Evolutionary conservation across 2,329 filamentous ascomycete species (phyloP), one percentile per base, ranked within the genome.

Genomic region (Botryotinia narcissicola): DNA sequence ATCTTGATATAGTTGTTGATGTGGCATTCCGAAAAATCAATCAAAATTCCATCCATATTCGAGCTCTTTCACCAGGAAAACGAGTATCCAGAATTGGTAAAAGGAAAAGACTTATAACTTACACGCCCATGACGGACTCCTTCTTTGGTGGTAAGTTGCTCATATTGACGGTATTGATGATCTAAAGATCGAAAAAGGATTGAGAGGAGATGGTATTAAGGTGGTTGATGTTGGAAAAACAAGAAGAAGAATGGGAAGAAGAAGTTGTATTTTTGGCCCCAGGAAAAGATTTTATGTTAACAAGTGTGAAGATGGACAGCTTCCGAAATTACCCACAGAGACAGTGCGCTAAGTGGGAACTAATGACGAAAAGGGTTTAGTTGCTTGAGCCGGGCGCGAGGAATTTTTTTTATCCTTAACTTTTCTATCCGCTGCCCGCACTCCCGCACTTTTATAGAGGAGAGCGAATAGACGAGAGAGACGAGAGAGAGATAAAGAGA

Each of bases 41-140:
- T 29, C 48, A 60, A 37, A 61, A 10, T 18, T 14, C 61, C 78
- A 80, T 79, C 51, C n/a, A 29, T 9, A 3, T 77, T 70, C 59
- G 75, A 78, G 75, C 76, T 3, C n/a, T 29, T 29, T 78, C 40
- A 60, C 37, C 32, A 60, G 51, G 8, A 32, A 29, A 29, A 32
- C 59, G 32, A 60, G 69, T 54, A 71, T 9, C 37, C 29, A 29
- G 5, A 22, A n/a, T 14, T 14, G 7, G 16, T 1, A 42, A 62
- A 62, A 35, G 51, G 32, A 25, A 70, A 48, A 40, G 20, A 81
- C 79, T 78, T 78, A 73, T 74, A 46, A 86, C 88, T 87, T 87
- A 91, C 89, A 91, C 90, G 87, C 89, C 89, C 87, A 90, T 81
- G 81, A 91, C 85, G 83, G 85, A 87, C 79, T 86, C 84, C 81